A percentile compares a stretch with the other conserved stretches of the same genome.
Conservation (phyloP, 2,329 filamentous ascomycete species). For the Fusarium udum region DNA sequence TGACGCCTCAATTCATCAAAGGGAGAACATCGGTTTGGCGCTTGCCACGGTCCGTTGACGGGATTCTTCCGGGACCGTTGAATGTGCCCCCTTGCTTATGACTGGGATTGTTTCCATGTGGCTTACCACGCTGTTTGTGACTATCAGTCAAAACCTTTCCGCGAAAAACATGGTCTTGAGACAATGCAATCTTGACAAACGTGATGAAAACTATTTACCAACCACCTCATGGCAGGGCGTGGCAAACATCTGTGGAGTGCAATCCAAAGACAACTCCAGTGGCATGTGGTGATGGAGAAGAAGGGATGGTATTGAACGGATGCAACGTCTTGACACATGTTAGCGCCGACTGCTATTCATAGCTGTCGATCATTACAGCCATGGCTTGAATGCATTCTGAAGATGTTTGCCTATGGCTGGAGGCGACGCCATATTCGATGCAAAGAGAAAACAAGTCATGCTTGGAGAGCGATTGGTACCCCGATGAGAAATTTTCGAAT, state of each 20-base stretch:
- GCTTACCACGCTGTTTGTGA: slow-evolving; percentile 17
- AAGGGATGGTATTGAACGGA: neutral
- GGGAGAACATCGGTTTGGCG: slow-evolving; percentile 24
- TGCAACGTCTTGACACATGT: slow-evolving; percentile 22
- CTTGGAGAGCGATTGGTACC: slow-evolving; percentile 8
- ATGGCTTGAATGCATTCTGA: slow-evolving; percentile 2
- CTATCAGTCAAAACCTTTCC: slow-evolving; percentile 6
- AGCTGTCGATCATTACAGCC: slow-evolving; percentile 22
- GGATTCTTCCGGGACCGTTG: slow-evolving; percentile 30
- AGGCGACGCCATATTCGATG: neutral
- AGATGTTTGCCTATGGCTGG: neutral
- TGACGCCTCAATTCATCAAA: slow-evolving; percentile 5
- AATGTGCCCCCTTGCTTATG: slow-evolving; percentile 28
- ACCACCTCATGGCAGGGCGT: slow-evolving; percentile 35
- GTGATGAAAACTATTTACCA: neutral
- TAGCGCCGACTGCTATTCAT: slow-evolving; percentile 33
- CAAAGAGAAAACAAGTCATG: slow-evolving; percentile 28
- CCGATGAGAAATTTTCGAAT: neutral
- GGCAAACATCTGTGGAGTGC: slow-evolving; percentile 9
- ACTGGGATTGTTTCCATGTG: slow-evolving; percentile 29
- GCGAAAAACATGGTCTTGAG: slow-evolving; percentile 31
- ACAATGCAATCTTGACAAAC: slow-evolving; percentile 24
- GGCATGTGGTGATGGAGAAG: slow-evolving; percentile 28
- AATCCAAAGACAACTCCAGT: neutral
- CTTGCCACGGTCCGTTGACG: slow-evolving; percentile 26